Base-by-base conservation (phyloP, 2,329 filamentous ascomycete genomes). In the Clarireedia paspali region DNA sequence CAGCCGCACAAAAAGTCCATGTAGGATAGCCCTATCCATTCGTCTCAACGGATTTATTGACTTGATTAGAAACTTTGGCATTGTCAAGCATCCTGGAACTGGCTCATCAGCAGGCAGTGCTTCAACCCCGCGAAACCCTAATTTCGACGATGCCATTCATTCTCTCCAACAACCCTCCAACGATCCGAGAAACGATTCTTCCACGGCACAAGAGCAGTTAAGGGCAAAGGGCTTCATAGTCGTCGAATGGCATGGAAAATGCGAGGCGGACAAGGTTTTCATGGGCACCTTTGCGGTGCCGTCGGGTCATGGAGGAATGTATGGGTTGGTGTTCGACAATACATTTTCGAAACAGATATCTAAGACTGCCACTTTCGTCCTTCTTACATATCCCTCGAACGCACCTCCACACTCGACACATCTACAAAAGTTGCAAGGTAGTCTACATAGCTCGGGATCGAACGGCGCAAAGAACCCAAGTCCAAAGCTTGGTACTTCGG, bases 1-100 rank as follows among this genome's bases (percentile, higher is more conserved):
- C 91, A 97, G 70, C 94, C 94, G 45, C 91, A 97, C 72, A 97
- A 95, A 76, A 97, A 96, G 75, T 96, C 92, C 57, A 87, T 99
- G 84, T 87, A 47, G 74, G 64, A 56, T 36, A 50, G 24, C 20
- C n/a, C 47, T 27, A 49, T 30, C 47, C 45, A 53, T 42, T 26
- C n/a, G 6, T 27, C 24, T 14, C 7, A 46, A n/a, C 20, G 23
- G 6, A 44, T 23, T 47, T 52, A 51, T 61, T 69, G 49, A 68
- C 44, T 48, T 5, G 48, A 54, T 27, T 67, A 87, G 84, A 72
- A 96, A 97, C 74, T 96, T 99, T 71, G 94, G 91, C 68, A 88
- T 99, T 67, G 95, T 99, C 73, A 97, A 96, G 71, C 94, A 97
- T 71, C 92, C 94, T 2, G 91, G 91, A 63, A 85, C 53, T 55